Conservation (phyloP, 345 rosid genomes). For the Laguncularia racemosa region DNA sequence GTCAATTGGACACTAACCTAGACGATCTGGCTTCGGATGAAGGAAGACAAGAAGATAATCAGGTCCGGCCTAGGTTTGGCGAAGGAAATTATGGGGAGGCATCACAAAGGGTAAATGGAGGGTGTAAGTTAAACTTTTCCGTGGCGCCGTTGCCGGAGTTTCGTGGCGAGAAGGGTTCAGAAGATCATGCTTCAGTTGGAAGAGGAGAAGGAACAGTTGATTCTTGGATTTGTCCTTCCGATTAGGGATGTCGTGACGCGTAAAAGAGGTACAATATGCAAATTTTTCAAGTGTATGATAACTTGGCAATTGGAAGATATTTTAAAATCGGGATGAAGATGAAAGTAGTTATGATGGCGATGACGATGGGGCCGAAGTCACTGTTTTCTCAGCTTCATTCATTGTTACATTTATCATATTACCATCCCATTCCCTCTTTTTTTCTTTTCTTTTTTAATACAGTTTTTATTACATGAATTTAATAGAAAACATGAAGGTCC, state of each 20-base stretch:
- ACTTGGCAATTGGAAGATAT: no score
- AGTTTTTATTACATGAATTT: no score
- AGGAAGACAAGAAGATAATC: conserved; percentile 11
- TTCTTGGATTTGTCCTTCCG: conserved; percentile 70
- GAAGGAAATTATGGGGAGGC: conserved; percentile 13
- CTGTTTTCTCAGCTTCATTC: no score
- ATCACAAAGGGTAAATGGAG: conserved; percentile 16
- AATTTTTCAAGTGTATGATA: no score
- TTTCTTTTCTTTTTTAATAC: no score
- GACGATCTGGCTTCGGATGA: conserved; percentile 10
- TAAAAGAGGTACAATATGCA: no score
- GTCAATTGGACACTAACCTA: conserved; percentile 6
- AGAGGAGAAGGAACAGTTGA: conserved; percentile 50
- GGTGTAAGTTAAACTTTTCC: conserved; percentile 35
- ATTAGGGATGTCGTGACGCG: conserved; percentile 11
- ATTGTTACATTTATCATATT: no score
- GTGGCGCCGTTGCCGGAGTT: conserved; percentile 38
- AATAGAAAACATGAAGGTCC: no score
- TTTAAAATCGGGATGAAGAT: no score
- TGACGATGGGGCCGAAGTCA: no score
- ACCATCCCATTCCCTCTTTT: no score
- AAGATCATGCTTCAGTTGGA: conserved; percentile 33
- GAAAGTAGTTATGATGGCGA: no score
- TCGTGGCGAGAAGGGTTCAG: conserved; percentile 42
- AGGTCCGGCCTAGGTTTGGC: conserved; percentile 18